Evolutionary conservation across 805 yeast species (phyloP), one percentile per base, ranked within the genome.

Genomic region (Saccharomycopsis sp.): DNA sequence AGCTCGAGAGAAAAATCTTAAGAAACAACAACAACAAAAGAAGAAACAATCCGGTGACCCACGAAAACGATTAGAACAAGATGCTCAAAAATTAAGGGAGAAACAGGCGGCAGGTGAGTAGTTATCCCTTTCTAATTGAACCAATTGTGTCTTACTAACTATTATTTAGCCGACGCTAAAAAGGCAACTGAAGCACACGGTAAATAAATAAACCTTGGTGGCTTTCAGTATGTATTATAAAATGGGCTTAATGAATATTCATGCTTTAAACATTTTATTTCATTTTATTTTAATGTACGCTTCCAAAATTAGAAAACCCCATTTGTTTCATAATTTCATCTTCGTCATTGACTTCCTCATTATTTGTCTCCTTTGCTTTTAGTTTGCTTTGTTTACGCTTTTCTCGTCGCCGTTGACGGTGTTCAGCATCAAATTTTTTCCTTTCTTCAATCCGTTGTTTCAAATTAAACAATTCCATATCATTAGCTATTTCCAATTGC

Each of bases 31-130:
- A 51, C 81, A 76, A 37, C 67, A 65, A 26, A 71, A 74, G 49
- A 82, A 82, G 66, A 85, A 86, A 67, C 77, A 77, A 57, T 72
- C 68, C 5, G 97, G 97, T 22, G 96, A 87, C 59, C 90, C 95
- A 31, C 72, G 72, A 53, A 85, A 86, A 61, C 72, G 97, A 59
- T 73, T 79, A 78, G 96, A 90, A 61, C 74, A 70, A 37, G 96
- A 90, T 59, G 97, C 97, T 21, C 96, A 84, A 43, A 83, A 80
- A 53, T 74, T 90, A 74, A 79, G 97, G 62, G 78, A 76, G 56
- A 93, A 90, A 61, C 97, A 90, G 67, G 82, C 80, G 19, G 84
- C 72, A 45, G 90, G 93, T 67, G 74, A 62, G 75, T 78, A 54
- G 16, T 11, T 14, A 14, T 31, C 38, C 6, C 22, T 11, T 21